Evolutionary conservation across 805 yeast genomes (phyloP), one percentile per base, ranked within the genome.

Genomic region (Hanseniaspora valbyensis): DNA sequence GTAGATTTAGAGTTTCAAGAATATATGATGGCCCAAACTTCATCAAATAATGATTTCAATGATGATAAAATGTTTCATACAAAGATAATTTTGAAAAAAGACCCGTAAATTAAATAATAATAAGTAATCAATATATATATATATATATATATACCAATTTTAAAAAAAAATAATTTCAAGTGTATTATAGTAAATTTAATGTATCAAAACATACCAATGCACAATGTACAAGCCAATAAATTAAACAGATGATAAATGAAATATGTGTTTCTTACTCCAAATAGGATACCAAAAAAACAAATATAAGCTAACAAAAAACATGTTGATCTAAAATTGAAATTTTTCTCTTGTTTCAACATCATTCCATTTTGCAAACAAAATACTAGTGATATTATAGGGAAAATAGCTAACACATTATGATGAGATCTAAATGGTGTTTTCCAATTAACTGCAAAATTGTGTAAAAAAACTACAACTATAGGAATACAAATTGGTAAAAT

Each of bases 351-450:
- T 28, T 33, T 42, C 49, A 34, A 46, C 49, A 52, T 37, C 41
- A 51, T 12, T 26, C 43, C 40, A 8, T 40, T 49, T 33, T 37
- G 52, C 33, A 32, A 49, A 46, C 36, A 54, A 36, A 46, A 49
- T 40, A 76, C 74, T 36, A 84, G 59, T 9, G 80, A 53, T 8
- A 87, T 70, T 1, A 83, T 77, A 0, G 96, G 95, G 13, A 81
- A 66, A 22, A 88, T 75, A 0, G 95, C 83, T 49, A 88, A 63
- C 38, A 84, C 69, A 59, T 86, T 88, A 62, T 89, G 95, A 62
- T 87, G 95, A 0, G 95, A 82, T 5, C 84, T 76, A 59, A 87
- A 87, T 16, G 95, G 88, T 0, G 92, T 83, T 50, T 72, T 75
- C 95, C 95, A 85, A 56, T 73, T 76, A 18, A 86, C 72, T 1